phyloP scores from a whole-genome alignment of 345 rosid species.

The Hypericum perforatum region DNA sequence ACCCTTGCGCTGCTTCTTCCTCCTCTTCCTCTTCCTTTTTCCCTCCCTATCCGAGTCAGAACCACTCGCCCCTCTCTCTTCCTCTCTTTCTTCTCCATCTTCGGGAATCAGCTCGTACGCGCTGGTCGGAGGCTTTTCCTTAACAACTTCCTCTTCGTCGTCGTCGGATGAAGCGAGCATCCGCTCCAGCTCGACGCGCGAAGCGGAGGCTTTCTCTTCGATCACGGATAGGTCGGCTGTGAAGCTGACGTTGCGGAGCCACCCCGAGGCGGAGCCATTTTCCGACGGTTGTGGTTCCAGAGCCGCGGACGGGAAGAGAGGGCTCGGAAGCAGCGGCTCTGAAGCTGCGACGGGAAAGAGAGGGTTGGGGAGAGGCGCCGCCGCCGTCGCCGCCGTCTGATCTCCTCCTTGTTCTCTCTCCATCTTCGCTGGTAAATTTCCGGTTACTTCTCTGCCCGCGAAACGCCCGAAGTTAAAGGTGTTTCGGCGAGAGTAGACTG shows the following conservation, averaged over 20 bases:
- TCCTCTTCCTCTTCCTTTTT: conserved; percentile 24
- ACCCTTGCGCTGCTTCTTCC: conserved; percentile 6
- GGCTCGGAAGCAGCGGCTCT: conserved; percentile 18
- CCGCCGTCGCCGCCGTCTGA: neutral
- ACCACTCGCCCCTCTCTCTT: neutral
- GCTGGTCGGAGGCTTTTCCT: conserved; percentile 10
- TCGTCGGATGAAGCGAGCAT: conserved; percentile 12
- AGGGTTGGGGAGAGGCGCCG: conserved; percentile 28
- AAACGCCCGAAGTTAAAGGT: no score
- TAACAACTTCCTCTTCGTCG: conserved; percentile 23
- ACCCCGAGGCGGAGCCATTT: conserved; percentile 22
- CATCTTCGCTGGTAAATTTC: conserved; percentile 3
- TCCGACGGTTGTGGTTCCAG: conserved; percentile 14
- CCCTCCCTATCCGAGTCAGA: conserved; percentile 10
- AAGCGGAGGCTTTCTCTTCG: conserved; percentile 36
- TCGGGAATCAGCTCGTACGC: conserved; percentile 41
- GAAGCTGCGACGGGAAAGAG: conserved; percentile 18
- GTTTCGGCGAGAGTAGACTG: no score
- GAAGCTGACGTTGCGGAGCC: conserved; percentile 92
- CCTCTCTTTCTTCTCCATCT: conserved; percentile 18
- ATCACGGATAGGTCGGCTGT: conserved; percentile 50
- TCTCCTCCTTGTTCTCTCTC: conserved; percentile 3
- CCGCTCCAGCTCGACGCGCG: conserved; percentile 7
- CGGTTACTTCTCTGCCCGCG: conserved; percentile 6
- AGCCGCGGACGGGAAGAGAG: conserved; percentile 6